Base-by-base conservation (phyloP, 345 rosid species). In the Jatropha curcas region DNA sequence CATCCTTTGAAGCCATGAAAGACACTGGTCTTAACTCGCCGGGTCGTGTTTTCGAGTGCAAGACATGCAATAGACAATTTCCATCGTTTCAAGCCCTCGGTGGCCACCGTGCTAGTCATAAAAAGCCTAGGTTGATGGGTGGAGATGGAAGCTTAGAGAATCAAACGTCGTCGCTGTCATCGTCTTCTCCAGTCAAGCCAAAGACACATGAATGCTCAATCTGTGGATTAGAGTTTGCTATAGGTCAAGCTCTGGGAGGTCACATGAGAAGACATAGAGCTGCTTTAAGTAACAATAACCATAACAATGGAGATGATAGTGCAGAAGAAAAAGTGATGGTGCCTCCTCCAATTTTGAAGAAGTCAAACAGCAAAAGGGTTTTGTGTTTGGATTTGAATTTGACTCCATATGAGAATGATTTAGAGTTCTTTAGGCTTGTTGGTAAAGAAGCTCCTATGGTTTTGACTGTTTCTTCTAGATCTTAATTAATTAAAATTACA, bases 141-240 rank as follows among this genome's bases (percentile, higher is more conserved):
- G 67, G 77, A 9, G 76, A 39, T 0, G 77, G 70, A 0, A 73
- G 59, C 9, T 4, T 63, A 1, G 80, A 79, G 31, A 56, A 20
- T 59, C 81, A 62, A 2, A 75, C 68, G 1, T 71, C 68, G 2
- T 57, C 45, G 45, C 12, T 41, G 8, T 41, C 45, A 41, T 41
- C 53, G 16, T 48, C 53, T 1, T 14, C 78, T 0, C 83, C 88
- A 6, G 59, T 46, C 3, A 89, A 89, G 74, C 80, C 80, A 8
- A 77, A 77, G 16, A 81, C 89, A 1, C 98, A 94, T 46, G 92
- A 89, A 84, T 94, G 98, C 71, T 90, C 97, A 4, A 85, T 94
- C 1, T 94, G 98, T 48, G 98, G 98, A 5, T 81, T 88, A 0
- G 94, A 90, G 82, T 94, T 94, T 53, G 82, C 96, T 0, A 82